Base-by-base conservation (phyloP, 805 yeast genomes). In the Candida silvicultrix region DNA sequence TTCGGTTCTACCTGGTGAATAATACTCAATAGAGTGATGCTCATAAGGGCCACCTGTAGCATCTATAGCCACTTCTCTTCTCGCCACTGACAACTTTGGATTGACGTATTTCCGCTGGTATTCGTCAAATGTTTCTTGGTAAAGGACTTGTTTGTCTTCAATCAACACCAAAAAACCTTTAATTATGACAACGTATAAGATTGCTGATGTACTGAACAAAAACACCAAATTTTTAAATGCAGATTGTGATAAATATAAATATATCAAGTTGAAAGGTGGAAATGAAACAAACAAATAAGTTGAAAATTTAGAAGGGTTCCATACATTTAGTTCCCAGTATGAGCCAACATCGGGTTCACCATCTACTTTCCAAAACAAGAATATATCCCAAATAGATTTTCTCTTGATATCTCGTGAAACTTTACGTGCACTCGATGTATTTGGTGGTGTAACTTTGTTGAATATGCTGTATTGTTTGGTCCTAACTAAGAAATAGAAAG, bases 281-380 rank as follows among this genome's bases (percentile, higher is more conserved):
- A 80, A 80, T 1, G 77, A 62, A 2, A 77, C 67, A 25, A 77
- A 70, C 2, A 84, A 53, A 41, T 68, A 64, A 6, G 83, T 66
- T 29, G 71, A 71, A 58, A 83, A 81, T 50, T 69, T 69, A 0
- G 83, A 73, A 0, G 92, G 92, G 38, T 70, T 68, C 95, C 95
- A 85, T 42, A 83, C 74, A 18, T 64, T 66, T 38, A 85, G 59
- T 47, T 77, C 75, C 78, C 84, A 83, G 31, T 73, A 71, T 19
- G 66, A 65, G 14, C 52, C 62, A 2, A 51, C 41, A 25, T 49
- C 55, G 6, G 48, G 46, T 12, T 39, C 49, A 14, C 49, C 48
- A 3, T 49, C 40, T 15, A 28, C 14, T 10, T 19, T 25, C n/a
- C 32, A 21, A 31, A 31, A 25, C 9, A 38, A 38, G 2, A 31